These are phyloP conservation scores for Toxicodendron radicans DNA, from an alignment of 345 rosid genomes.

Conservation along the genomic window DNA sequence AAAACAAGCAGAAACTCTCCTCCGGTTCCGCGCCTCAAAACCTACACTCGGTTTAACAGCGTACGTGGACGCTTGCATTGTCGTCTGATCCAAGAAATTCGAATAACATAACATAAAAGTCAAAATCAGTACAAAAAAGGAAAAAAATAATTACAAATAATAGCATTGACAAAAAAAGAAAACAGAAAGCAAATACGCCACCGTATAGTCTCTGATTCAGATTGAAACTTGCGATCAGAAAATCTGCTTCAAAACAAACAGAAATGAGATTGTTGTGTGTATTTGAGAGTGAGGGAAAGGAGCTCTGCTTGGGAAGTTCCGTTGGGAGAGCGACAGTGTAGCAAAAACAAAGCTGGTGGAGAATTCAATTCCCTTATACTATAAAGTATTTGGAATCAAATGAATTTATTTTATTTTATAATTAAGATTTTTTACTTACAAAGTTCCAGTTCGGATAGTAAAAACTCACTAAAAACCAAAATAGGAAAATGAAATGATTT, in stretches of 20 bases:
- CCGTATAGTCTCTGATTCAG: background rate
- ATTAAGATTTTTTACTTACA: background rate
- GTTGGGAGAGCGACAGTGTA: constrained; percentile 32
- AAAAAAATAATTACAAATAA: background rate
- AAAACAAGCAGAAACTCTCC: constrained; percentile 19
- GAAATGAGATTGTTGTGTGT: background rate
- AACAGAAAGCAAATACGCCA: background rate
- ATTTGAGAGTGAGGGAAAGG: background rate
- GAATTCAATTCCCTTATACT: constrained; percentile 21
- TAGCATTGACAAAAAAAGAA: background rate
- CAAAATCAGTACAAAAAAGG: constrained; percentile 16
- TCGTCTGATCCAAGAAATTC: constrained; percentile 27
- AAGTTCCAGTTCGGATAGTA: background rate
- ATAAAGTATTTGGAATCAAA: too few relatives aligned
- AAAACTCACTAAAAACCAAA: too few relatives aligned
- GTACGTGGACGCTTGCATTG: constrained; percentile 62
- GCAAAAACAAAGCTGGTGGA: constrained; percentile 32
- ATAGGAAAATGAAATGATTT: background rate
- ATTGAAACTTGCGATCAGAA: background rate
- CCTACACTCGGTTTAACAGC: constrained; percentile 43
- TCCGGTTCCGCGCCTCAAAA: constrained; percentile 39
- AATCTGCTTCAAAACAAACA: background rate
- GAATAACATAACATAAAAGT: constrained; percentile 18
- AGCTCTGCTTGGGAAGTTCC: constrained; percentile 53
- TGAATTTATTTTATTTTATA: too few relatives aligned